Evolutionary conservation across 495 filamentous ascomycete genomes (phyloP), one percentile per base, ranked within the genome.

Genomic region (Parachaetomium inaequale): DNA sequence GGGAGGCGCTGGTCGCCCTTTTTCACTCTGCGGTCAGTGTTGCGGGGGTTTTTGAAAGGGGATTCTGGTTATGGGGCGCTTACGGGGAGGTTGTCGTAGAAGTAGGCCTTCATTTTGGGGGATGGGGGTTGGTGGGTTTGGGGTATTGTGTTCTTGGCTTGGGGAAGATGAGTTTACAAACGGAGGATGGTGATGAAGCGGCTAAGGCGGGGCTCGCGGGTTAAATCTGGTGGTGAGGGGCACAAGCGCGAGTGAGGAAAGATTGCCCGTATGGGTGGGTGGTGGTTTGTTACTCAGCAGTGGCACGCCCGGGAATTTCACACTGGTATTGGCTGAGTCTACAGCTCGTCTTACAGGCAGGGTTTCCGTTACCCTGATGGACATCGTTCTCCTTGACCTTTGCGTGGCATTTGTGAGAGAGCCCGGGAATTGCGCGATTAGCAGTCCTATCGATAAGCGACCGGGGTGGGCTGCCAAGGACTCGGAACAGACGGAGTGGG

Each of bases 1-100:
- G 89, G 84, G 53, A 88, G 84, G 65, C 95, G 90, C 76, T 96
- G 95, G 81, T 98, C 95, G 77, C 88, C 91, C 91, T 96, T 51
- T 40, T 49, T 49, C 2, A 21, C 29, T 29, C 54, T 54, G 58
- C 38, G 10, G 23, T 7, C 17, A 58, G 34, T 59, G 21, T 52
- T 28, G 26, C 15, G 11, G 47, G 12, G 28, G 4, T 21, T 34
- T 21, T 43, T 25, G 36, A 34, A n/a, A n/a, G n/a, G n/a, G n/a
- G 19, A 42, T 32, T 15, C 21, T 10, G 17, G 25, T 55, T 55
- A 28, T 32, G 32, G 42, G 34, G 34, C 12, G 77, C 87, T 72
- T 85, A 93, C 91, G 63, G 82, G 82, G 65, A 81, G 74, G 75
- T 93, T 88, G 70, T 94, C 90, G 74, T 87, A 93, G 80, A 84